Conservation (phyloP, 2,329 filamentous ascomycete genomes). For the Sporothrix variecibatus region DNA sequence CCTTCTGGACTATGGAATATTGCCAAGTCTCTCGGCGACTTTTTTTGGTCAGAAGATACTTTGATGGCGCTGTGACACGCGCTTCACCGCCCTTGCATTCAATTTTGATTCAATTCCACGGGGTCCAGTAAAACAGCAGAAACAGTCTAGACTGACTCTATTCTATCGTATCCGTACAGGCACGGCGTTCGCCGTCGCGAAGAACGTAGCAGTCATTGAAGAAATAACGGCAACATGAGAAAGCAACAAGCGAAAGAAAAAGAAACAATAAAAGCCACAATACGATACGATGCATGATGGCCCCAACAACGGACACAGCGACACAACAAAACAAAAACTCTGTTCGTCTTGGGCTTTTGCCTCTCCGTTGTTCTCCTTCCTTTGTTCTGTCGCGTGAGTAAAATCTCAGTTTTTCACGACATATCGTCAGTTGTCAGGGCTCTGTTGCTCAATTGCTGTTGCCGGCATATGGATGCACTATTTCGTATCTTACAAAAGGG, state of each 20-base stretch:
- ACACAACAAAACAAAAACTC: neutral
- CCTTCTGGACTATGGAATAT: neutral
- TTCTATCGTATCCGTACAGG: neutral
- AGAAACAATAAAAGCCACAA: neutral
- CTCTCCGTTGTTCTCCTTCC: neutral
- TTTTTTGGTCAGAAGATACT: neutral
- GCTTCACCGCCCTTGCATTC: neutral
- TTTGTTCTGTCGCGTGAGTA: neutral
- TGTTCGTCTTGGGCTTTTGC: neutral
- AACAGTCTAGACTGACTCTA: neutral
- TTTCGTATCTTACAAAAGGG: neutral
- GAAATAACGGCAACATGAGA: neutral
- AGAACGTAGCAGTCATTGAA: neutral
- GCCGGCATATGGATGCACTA: neutral
- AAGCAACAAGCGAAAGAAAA: neutral
- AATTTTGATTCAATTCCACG: neutral
- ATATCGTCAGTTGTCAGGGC: neutral
- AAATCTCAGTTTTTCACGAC: neutral
- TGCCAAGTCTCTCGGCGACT: constrained; percentile 13
- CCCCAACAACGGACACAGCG: neutral
- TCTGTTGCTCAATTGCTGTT: neutral
- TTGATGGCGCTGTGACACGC: neutral
- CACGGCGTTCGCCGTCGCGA: neutral
- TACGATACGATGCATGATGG: neutral
- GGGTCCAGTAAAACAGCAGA: neutral